phyloP scores from a whole-genome alignment of 2,329 filamentous ascomycete genomes.

The Coniella vitis region DNA sequence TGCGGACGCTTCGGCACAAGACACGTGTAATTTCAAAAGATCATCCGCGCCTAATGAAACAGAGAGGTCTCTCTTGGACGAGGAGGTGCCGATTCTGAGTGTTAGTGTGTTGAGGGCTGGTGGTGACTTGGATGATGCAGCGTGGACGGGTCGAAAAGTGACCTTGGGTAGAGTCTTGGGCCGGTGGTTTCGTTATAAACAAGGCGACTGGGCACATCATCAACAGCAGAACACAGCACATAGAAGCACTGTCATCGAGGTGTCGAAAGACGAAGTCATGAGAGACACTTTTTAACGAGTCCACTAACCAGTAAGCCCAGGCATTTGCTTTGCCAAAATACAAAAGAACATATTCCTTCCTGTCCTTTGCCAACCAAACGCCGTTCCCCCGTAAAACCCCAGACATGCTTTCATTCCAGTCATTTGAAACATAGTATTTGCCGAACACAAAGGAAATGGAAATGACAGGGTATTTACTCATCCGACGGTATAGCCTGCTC shows the following conservation, averaged over 20 bases:
- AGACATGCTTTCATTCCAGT: slow-evolving; percentile 15
- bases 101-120: slow-evolving; percentile 40
- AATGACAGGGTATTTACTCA: not conserved
- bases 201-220: slow-evolving; percentile 30
- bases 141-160: slow-evolving; percentile 53
- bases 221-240: not conserved
- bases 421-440: slow-evolving; percentile 12
- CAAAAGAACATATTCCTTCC: not conserved
- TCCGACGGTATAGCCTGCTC: slow-evolving; percentile 65
- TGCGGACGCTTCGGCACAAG: no score
- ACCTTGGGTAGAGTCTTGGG: slow-evolving; percentile 49
- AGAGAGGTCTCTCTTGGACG: slow-evolving; percentile 29
- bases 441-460: slow-evolving; percentile 20
- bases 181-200: slow-evolving; percentile 58
- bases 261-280: not conserved
- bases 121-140: slow-evolving; percentile 38
- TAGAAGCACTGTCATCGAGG: not conserved
- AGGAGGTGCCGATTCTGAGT: slow-evolving; percentile 56
- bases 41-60: no score
- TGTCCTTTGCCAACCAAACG: not conserved
- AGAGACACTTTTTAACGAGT: not conserved
- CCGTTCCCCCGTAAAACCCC: slow-evolving; percentile 6
- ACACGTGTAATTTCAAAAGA: no score
- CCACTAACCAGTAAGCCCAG: no score
- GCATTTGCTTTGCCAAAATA: no score